Base-by-base conservation (phyloP, 2,329 filamentous ascomycete genomes). In the Aspergillus sojae region DNA sequence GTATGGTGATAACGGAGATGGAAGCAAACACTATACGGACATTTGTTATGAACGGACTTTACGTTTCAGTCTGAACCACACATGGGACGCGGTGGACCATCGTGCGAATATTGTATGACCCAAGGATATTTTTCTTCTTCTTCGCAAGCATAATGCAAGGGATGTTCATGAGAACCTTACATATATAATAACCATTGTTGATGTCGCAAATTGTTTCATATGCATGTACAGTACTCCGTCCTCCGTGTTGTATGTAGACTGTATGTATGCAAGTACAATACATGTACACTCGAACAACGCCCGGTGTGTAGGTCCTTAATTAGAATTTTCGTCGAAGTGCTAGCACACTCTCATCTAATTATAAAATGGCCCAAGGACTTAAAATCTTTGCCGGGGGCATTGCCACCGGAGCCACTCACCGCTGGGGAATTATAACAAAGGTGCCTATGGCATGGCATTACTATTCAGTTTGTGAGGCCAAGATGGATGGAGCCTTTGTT, bases 401-500 rank as follows among this genome's bases (percentile, higher is more conserved):
- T 54, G 52, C 30, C 52, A 36, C 30, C 21, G 32, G 52, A 23
- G 32, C 52, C 52, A 54, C 52, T 54, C 32, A 54, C 32, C 32
- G 52, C 52, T 54, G 30, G 30, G 36, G 30, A 19, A 54, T 36
- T 30, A 54, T 23, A 26, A 36, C 23, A n/a, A 19, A 53, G 16
- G 50, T 16, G 39, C 39, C 34, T 36, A 41, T 41, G 39, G 39
- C 39, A 41, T 41, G 39, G 39, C 16, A 41, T n/a, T 41, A n/a
- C 39, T 41, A 41, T 41, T 41, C 39, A 41, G n/a, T 41, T 41
- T n/a, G 39, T 9, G 14, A 41, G 30, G 52, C 52, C 52, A 32
- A 54, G 52, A 54, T 54, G 32, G 52, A 54, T 54, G 52, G 52
- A 54, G 23, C 52, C 52, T 54, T 36, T 54, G 52, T 54, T 54